These are phyloP conservation scores for Aspergillus campestris DNA, from an alignment of 495 filamentous ascomycete species.

Conservation along the genomic window DNA sequence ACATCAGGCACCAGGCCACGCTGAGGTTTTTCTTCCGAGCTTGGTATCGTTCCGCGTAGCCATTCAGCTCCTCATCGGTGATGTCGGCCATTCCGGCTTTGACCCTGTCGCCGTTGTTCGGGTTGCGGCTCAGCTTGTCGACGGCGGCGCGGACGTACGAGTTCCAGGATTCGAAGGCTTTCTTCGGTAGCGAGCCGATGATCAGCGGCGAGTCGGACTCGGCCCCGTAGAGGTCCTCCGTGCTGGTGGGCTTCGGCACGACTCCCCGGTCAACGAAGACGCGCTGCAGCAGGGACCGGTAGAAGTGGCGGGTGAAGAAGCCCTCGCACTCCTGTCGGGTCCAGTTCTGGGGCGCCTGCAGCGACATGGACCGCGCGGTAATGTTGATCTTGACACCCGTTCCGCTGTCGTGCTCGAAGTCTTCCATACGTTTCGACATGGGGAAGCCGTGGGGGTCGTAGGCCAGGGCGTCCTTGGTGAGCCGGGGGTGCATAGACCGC, in stretches of 20 bases:
- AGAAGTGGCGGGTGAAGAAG: constrained; percentile 93
- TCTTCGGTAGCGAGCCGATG: constrained; percentile 75
- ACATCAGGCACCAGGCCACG: constrained; percentile 88
- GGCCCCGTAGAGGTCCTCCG: constrained; percentile 26
- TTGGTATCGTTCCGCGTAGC: constrained; percentile 55
- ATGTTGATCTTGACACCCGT: constrained; percentile 80
- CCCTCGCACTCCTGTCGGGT: constrained; percentile 64
- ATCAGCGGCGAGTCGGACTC: constrained; percentile 53
- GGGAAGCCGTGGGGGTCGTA: constrained; percentile 88
- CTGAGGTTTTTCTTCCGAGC: constrained; percentile 74
- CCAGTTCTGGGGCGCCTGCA: constrained; percentile 93
- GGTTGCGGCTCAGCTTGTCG: constrained; percentile 56
- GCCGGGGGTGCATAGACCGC: constrained; percentile 48
- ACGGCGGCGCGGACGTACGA: constrained; percentile 76
- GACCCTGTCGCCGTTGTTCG: constrained; percentile 48
- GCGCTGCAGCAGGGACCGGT: constrained; percentile 80
- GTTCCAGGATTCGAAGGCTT: constrained; percentile 66
- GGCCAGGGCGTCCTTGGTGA: constrained; percentile 47
- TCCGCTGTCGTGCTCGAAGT: constrained; percentile 40
- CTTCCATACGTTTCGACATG: constrained; percentile 68
- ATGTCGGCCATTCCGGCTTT: constrained; percentile 51
- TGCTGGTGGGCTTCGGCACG: constrained; percentile 45
- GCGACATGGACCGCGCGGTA: constrained; percentile 93
- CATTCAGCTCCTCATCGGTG: constrained; percentile 62
- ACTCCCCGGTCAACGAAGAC: constrained; percentile 79